Conservation (phyloP, 306 rosid species). For the Casuarina cunninghamiana region DNA sequence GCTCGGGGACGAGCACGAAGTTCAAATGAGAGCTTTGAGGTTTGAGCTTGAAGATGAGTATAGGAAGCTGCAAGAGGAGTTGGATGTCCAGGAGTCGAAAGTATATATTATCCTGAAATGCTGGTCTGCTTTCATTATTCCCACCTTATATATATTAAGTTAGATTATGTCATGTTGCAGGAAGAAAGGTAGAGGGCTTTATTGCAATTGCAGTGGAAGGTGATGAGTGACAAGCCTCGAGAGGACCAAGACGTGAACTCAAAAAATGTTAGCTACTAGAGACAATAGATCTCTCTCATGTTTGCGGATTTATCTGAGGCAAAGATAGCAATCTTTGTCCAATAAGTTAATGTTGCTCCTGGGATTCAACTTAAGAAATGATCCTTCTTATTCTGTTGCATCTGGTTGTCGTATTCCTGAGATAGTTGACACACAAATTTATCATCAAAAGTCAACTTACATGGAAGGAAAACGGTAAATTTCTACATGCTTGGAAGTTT, state of each 20-base stretch:
- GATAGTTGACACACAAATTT: not conserved
- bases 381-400: not conserved
- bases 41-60: constrained; percentile 82
- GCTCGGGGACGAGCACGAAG: constrained; percentile 75
- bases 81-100: constrained; percentile 85
- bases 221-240: constrained; percentile 83
- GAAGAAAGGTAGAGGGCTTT: constrained; percentile 95
- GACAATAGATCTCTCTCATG: constrained; percentile 13
- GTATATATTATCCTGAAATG: constrained; percentile 42
- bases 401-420: not conserved
- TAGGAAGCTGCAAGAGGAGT: constrained; percentile 80
- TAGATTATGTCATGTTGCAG: constrained; percentile 41
- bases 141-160: constrained; percentile 13
- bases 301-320: constrained; percentile 15
- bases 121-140: constrained; percentile 16
- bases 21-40: constrained; percentile 69
- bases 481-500: not conserved
- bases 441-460: not conserved
- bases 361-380: not conserved
- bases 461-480: not conserved
- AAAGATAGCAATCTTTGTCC: constrained; percentile 15
- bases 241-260: constrained; percentile 89
- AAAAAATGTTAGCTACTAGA: constrained; percentile 57
- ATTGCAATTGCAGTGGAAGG: constrained; percentile 96
- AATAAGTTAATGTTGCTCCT: not conserved